Evolutionary conservation across 2,329 filamentous ascomycete species (phyloP), one percentile per base, ranked within the genome.

Genomic region (Alternaria hordeiaustralica): DNA sequence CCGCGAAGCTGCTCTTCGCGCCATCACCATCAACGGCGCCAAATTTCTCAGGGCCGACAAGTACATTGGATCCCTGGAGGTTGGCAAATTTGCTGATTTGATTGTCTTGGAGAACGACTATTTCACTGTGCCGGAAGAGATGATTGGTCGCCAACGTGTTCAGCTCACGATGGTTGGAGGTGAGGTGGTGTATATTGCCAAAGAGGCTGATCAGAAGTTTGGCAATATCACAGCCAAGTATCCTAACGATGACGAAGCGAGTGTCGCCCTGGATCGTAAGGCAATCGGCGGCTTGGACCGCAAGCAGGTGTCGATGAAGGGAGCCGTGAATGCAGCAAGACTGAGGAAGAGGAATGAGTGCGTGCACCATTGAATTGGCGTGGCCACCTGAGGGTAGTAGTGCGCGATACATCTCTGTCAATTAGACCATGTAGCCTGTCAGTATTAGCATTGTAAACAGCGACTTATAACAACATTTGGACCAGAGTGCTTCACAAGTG

Each of bases 221-320:
- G 28, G 43, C 6, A 44, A 47, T 21, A 28, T 55, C 28, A 55
- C 50, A 2, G 58, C 58, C 13, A 60, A 60, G 28, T 60, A 55
- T 25, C 49, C 49, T 6, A 55, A 60, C n/a, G 20, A 41, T n/a
- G 44, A 47, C 15, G 15, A 46, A 23, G 20, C 18, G 28, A 60
- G 28, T 41, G 28, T 45, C 3, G 20, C 20, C 18, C 28, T 55
- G 21, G 28, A 51, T 8, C 50, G 45, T 6, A 60, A 54, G 21
- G 51, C 58, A 20, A 55, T 55, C 23, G 58, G 58, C n/a, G 58
- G 58, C 12, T 45, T 60, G 23, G 36, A 54, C 36, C 49, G 57
- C 18, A 60, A 25, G 21, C 47, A 60, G 15, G 18, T 60, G 11
- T 30, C 36, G 21, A 30, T 23, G 25, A 44, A 20, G n/a, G 57